Base-by-base conservation (phyloP, 257 asterid genomes). In the Solanum chaucha region DNA sequence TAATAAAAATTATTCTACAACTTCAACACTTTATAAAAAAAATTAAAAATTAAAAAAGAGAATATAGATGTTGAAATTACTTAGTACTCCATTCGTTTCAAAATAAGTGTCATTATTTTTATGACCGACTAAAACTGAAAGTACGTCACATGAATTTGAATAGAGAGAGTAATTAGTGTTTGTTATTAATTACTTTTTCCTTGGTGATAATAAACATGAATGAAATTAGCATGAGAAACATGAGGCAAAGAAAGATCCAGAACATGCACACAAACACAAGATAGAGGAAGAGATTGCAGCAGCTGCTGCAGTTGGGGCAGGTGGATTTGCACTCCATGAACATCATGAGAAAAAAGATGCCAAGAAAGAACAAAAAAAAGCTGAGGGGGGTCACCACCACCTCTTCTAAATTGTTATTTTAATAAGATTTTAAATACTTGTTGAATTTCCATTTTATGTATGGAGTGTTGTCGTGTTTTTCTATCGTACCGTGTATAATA, bases 281-380 rank as follows among this genome's bases (percentile, higher is more conserved):
- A 88, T 90, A 83, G 93, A 94, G 91, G 98, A 92, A 88, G 96
- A 93, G 88, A 35, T 94, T 1, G 97, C 92, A 32, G 94, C 93
- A 0, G 90, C 92, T 0, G 90, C 61, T 6, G 94, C 94, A 1
- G 94, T 94, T 0, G 98, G 97, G 13, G 89, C 92, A 1, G 95
- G 98, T 32, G 98, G 98, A 1, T 94, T 89, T 77, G 93, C 88
- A 1, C 88, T 93, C 91, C 98, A 95, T 30, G 98, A 95, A 90
- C 95, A 92, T 65, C 97, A 94, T 73, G 93, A 93, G 72, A 92
- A 96, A 92, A 93, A 96, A 59, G 96, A 92, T 38, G 87, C 84
- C 36, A 71, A 86, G 58, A 86, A 86, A 61, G 87, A 85, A 46
- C 20, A 71, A 44, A 84, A 84, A 72, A 40, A 86, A n/a, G 74